Base-by-base conservation (phyloP, 78 protist genomes). In the Dictyostelium intermedium region DNA sequence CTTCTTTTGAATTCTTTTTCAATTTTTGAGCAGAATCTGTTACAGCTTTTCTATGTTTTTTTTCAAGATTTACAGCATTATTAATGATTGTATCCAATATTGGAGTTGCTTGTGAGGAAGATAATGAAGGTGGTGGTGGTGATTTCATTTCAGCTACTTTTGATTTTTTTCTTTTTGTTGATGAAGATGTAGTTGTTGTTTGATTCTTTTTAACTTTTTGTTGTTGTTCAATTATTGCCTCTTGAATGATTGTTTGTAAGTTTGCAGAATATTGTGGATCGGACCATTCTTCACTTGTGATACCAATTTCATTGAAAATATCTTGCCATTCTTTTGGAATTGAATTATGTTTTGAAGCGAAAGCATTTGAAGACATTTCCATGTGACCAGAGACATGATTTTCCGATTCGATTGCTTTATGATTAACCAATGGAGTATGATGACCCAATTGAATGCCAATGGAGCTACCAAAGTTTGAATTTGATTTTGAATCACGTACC, bases 311-410 rank as follows among this genome's bases (percentile, higher is more conserved):
- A n/a, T 80, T n/a, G 10, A 89, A 74, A 16, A 89, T 35, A 0
- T 41, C 94, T 70, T 80, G 85, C 94, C 94, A 89, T 69, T 89
- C 94, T 8, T 35, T 41, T 16, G 93, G 94, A 70, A 89, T 80
- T 16, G 50, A 41, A 43, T n/a, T 41, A 16, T 30, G 13, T 4
- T 11, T 45, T 16, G 37, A 30, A 23, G n/a, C 56, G 8, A 25
- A n/a, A 35, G 27, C 30, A 34, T 39, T 60, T 23, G 39, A n/a
- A 8, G 41, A 4, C 63, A 43, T 63, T 69, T 80, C 50, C 87
- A 89, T 89, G 47, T 80, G 94, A 23, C 94, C 94, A 30, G 70
- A 25, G 5, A 20, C 23, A 2, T 32, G 37, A 41, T 63, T 69
- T 8, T 63, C 81, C 0, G 85, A 63, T 14, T 39, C 76, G 3